phyloP scores from a whole-genome alignment of 2,329 filamentous ascomycete species.

The Colletotrichum horii region DNA sequence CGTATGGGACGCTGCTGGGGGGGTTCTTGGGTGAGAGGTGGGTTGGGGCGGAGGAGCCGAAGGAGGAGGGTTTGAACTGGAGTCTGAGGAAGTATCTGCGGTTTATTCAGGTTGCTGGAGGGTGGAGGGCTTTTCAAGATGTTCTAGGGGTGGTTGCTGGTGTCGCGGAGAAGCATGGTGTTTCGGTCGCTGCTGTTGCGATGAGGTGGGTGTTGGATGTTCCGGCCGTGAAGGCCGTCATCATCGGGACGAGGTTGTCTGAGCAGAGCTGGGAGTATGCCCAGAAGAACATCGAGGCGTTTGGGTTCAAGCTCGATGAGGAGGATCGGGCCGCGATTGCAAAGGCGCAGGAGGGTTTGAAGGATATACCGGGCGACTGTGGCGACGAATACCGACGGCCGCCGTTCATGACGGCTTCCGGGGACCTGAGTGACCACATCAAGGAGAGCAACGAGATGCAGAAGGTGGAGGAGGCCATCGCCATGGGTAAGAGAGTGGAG shows the following conservation, averaged over 20 bases:
- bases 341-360: constrained; percentile 11
- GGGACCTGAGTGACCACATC: not conserved
- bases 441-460: not conserved
- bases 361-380: constrained; percentile 28
- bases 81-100: constrained; percentile 36
- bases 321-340: constrained; percentile 23
- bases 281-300: constrained; percentile 28
- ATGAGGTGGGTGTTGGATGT: constrained; percentile 56
- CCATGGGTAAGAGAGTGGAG: not conserved
- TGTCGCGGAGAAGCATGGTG: constrained; percentile 44
- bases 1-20: constrained; percentile 17
- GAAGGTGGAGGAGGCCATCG: not conserved
- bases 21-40: constrained; percentile 27
- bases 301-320: constrained; percentile 26
- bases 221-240: constrained; percentile 52
- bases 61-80: constrained; percentile 22
- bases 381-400: constrained; percentile 28
- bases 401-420: constrained; percentile 7
- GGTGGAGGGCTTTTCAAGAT: constrained; percentile 51
- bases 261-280: constrained; percentile 28
- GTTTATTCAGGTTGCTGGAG: constrained; percentile 39
- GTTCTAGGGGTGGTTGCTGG: constrained; percentile 39
- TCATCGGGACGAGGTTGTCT: constrained; percentile 36
- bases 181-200: constrained; percentile 51
- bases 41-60: constrained; percentile 23